A percentile compares a stretch with the other conserved stretches of the same genome.
These are phyloP conservation scores for Quercus variabilis DNA, from an alignment of 306 rosid species.

Conservation along the genomic window DNA sequence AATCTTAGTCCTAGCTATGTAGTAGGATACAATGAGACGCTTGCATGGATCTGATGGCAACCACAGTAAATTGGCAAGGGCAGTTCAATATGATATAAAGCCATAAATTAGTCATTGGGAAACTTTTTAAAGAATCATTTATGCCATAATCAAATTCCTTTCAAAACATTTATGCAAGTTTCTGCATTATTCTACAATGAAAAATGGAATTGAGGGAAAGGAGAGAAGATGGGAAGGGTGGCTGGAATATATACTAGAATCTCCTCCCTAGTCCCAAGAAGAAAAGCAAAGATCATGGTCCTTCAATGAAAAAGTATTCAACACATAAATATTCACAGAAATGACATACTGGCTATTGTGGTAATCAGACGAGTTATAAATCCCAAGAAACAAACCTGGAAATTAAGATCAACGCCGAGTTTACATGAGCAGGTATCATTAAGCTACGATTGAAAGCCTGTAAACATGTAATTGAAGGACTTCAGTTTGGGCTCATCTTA, in stretches of 20 bases:
- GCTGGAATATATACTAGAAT: too few species aligned
- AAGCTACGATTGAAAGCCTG: conserved; percentile 85
- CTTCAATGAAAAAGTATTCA: neutral
- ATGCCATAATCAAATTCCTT: neutral
- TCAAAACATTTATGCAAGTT: neutral
- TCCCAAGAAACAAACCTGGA: too few species aligned
- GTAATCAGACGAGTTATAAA: too few species aligned
- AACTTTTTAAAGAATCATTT: neutral
- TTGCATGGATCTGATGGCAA: neutral
- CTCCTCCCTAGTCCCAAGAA: too few species aligned
- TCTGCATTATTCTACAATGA: neutral
- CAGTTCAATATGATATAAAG: neutral
- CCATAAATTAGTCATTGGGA: neutral
- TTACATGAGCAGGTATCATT: conserved; percentile 63
- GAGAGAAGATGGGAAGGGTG: too few species aligned
- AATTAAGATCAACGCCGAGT: too few species aligned
- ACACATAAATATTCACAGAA: neutral
- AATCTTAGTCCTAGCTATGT: neutral
- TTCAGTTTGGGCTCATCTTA: neutral
- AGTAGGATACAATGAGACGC: neutral
- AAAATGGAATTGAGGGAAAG: too few species aligned
- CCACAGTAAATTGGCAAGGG: neutral
- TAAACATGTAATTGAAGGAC: conserved; percentile 19
- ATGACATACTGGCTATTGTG: neutral
- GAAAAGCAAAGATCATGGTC: too few species aligned